Conservation (phyloP, 768 basidiomycete genomes). For the Amanita jacksonii region DNA sequence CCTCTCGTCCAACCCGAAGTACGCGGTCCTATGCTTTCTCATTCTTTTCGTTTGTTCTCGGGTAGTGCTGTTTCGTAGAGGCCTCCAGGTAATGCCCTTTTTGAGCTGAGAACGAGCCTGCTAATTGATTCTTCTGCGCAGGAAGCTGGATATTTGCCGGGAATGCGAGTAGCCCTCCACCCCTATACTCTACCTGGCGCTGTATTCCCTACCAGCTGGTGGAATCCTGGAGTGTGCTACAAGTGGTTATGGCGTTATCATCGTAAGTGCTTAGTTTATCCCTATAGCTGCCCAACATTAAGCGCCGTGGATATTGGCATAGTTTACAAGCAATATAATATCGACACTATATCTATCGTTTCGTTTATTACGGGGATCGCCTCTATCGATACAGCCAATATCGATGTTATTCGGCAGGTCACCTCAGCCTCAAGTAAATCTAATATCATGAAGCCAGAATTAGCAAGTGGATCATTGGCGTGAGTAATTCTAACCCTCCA, state of each 20-base stretch:
- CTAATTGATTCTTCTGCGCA: too few species aligned
- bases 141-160: too few species aligned
- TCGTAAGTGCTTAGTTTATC: slow-evolving; percentile 16
- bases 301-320: not conserved
- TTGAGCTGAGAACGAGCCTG: too few species aligned
- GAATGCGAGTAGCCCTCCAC: slow-evolving; percentile 31
- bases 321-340: slow-evolving; percentile 28
- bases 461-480: slow-evolving; percentile 22
- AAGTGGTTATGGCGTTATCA: slow-evolving; percentile 27
- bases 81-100: too few species aligned
- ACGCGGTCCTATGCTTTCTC: too few species aligned
- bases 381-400: slow-evolving; percentile 31
- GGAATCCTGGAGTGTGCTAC: slow-evolving; percentile 29
- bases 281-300: too few species aligned
- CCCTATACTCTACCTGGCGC: slow-evolving; percentile 29
- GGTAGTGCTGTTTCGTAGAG: too few species aligned
- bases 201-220: slow-evolving; percentile 30
- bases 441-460: slow-evolving; percentile 30
- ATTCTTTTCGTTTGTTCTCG: too few species aligned
- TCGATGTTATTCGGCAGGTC: slow-evolving; percentile 39
- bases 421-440: slow-evolving; percentile 28
- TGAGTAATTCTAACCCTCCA: slow-evolving; percentile 15
- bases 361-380: slow-evolving; percentile 28
- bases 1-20: too few species aligned
- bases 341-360: slow-evolving; percentile 31